phyloP scores from a whole-genome alignment of 305 asterid species.

The Fraxinus albicans region DNA sequence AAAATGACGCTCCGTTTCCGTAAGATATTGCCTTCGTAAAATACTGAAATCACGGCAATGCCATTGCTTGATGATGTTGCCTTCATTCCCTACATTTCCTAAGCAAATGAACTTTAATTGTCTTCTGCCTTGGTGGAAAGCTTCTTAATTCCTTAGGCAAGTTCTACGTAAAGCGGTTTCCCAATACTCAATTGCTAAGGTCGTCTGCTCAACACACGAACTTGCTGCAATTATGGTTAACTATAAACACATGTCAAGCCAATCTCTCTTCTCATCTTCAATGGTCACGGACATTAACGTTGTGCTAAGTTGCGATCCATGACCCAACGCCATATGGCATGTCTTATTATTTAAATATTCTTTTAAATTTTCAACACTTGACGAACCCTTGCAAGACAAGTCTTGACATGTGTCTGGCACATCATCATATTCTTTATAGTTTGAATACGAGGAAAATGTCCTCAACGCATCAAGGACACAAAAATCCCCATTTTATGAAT shows the following conservation, averaged over 20 bases:
- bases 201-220: not conserved
- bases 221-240: not conserved
- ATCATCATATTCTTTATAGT: not conserved
- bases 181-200: not conserved
- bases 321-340: not conserved
- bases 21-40: not conserved
- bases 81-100: not conserved
- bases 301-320: not conserved
- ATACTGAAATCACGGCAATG: not conserved
- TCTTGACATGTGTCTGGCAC: not conserved
- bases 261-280: not conserved
- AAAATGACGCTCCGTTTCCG: not conserved
- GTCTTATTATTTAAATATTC: not conserved
- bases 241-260: not conserved
- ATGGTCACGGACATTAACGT: not conserved
- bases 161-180: not conserved
- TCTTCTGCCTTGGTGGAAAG: not conserved
- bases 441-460: not conserved
- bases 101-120: not conserved
- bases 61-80: not conserved
- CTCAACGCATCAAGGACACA: not conserved
- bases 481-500: not conserved
- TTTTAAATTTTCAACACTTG: not conserved
- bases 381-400: not conserved
- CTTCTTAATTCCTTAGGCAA: not conserved